A percentile compares a stretch with the other conserved stretches of the same genome.
Evolutionary conservation across 2,329 filamentous ascomycete genomes (phyloP).

Genomic region (Epichloe uncinata): DNA sequence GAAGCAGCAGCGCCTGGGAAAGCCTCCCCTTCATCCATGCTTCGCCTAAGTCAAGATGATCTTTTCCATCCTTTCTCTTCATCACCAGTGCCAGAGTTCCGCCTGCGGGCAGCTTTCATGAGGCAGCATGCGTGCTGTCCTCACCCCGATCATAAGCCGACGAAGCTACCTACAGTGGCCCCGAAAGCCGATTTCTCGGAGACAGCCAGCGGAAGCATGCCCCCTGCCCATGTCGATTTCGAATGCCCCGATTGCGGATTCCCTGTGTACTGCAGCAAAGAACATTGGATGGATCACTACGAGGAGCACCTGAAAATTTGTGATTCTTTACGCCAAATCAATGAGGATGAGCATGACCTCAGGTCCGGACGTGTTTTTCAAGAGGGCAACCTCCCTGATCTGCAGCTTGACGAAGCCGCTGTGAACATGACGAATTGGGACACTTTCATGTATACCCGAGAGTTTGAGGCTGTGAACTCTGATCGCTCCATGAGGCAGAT

Average conservation of each 20-base stretch:
- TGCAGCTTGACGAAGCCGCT: constrained; percentile 81
- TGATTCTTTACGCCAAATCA: constrained; percentile 81
- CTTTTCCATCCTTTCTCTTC: constrained; percentile 87
- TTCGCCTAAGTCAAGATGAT: constrained; percentile 53
- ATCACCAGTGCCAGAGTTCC: constrained; percentile 80
- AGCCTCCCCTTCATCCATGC: constrained; percentile 11
- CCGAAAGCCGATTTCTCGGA: constrained; percentile 51
- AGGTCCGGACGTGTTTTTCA: constrained; percentile 82
- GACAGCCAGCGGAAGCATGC: constrained; percentile 37
- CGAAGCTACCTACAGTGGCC: constrained; percentile 51
- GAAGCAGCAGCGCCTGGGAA: constrained; percentile 17
- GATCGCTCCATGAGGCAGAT: constrained; percentile 87
- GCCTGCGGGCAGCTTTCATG: constrained; percentile 79
- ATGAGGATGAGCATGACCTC: constrained; percentile 95
- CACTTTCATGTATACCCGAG: constrained; percentile 83
- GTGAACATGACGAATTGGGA: constrained; percentile 99
- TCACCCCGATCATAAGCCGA: constrained; percentile 73
- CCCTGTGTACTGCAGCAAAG: constrained; percentile 84
- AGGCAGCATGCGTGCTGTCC: constrained; percentile 88
- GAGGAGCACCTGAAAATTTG: constrained; percentile 87
- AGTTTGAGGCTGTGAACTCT: constrained; percentile 82
- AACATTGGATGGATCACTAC: constrained; percentile 94
- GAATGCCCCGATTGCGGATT: constrained; percentile 95
- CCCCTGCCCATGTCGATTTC: constrained; percentile 75
- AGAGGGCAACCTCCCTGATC: constrained; percentile 78